Conservation (phyloP, 345 rosid genomes). For the Syzygium oleosum region DNA sequence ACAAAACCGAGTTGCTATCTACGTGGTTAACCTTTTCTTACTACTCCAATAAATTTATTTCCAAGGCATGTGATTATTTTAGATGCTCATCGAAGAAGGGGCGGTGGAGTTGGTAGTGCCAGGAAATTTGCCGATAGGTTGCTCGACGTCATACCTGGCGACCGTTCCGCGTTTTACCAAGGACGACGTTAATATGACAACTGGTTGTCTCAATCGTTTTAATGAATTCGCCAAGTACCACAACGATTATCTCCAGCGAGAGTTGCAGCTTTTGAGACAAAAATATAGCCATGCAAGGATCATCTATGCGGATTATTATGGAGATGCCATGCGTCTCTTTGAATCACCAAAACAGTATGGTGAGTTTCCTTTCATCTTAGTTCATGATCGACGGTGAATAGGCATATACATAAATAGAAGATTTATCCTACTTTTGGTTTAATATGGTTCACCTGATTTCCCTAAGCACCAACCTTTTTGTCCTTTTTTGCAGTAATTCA, state of each 20-base stretch:
- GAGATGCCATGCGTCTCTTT: background rate
- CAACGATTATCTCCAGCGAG: background rate
- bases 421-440: background rate
- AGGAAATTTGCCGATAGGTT: background rate
- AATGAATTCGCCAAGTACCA: background rate
- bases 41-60: background rate
- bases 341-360: background rate
- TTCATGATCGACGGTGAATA: background rate
- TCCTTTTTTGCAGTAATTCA: no score
- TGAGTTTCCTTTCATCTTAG: background rate
- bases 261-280: background rate
- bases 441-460: no score
- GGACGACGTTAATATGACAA: background rate
- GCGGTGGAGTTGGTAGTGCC: background rate
- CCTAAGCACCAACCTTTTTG: no score
- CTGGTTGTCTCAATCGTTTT: background rate
- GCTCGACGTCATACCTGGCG: background rate
- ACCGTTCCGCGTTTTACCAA: background rate
- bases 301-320: background rate
- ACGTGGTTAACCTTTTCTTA: background rate
- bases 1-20: no score
- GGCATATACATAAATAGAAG: background rate
- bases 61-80: background rate
- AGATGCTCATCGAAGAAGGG: background rate
- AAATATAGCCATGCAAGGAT: background rate